Evolutionary conservation across 805 yeast species (phyloP).

Genomic region (Candida wancherniae): DNA sequence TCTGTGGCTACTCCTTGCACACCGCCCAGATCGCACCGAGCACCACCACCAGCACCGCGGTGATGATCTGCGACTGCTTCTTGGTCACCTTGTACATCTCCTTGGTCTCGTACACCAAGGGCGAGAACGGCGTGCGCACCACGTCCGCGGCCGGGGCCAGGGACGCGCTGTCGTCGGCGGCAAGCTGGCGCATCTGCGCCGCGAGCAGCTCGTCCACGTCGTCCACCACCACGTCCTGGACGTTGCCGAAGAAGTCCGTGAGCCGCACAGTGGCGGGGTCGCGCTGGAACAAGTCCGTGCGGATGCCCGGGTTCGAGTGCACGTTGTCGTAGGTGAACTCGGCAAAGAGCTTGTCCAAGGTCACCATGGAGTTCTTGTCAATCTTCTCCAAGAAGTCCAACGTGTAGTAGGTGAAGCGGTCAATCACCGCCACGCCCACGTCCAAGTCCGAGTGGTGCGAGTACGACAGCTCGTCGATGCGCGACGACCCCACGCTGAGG

Average conservation of each 20-base stretch:
- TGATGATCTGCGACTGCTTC: constrained; percentile 12
- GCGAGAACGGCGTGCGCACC: constrained; percentile 7
- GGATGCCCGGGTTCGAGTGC: constrained; percentile 90
- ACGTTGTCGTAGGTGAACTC: constrained; percentile 80
- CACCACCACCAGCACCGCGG: constrained; percentile 14
- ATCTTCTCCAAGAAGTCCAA: constrained; percentile 82
- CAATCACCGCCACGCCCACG: constrained; percentile 96
- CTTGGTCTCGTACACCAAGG: constrained; percentile 6
- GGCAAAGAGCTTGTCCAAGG: constrained; percentile 80
- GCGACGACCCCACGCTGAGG: constrained; percentile 88
- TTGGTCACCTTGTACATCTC: constrained; percentile 14
- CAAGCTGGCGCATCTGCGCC: constrained; percentile 13
- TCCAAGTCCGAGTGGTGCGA: constrained; percentile 95
- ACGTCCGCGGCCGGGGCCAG: background rate
- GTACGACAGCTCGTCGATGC: constrained; percentile 81
- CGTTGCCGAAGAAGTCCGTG: constrained; percentile 93
- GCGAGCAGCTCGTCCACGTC: constrained; percentile 47
- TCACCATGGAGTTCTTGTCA: constrained; percentile 65
- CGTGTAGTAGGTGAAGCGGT: constrained; percentile 89
- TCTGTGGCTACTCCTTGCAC: constrained; percentile 11
- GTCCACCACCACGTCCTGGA: constrained; percentile 70
- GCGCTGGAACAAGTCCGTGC: constrained; percentile 71
- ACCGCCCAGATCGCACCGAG: constrained; percentile 16
- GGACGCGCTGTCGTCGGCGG: background rate
- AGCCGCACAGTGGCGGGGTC: constrained; percentile 64